These are phyloP conservation scores for Alternaria sp. DNA, from an alignment of 2,329 filamentous ascomycete species.

Conservation along the genomic window DNA sequence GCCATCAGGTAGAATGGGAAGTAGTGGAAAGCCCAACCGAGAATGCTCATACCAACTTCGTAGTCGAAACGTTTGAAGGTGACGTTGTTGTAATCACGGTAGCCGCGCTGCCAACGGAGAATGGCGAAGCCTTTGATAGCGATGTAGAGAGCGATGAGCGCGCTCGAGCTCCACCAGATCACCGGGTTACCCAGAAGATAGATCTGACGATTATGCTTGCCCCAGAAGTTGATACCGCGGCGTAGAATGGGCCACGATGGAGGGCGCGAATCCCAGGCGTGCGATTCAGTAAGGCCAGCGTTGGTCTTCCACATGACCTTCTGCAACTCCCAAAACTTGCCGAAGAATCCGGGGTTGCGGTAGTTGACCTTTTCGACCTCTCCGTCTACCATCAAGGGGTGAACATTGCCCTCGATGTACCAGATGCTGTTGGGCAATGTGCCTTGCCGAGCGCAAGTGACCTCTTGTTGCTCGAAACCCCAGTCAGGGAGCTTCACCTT, in stretches of 20 bases:
- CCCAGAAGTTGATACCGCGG: conserved; percentile 99
- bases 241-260: conserved; percentile 89
- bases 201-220: conserved; percentile 89
- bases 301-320: conserved; percentile 99
- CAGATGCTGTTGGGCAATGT: conserved; percentile 95
- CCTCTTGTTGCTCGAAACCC: conserved; percentile 98
- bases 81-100: conserved; percentile 78
- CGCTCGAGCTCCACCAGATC: conserved; percentile 90
- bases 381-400: conserved; percentile 72
- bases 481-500: conserved; percentile 98
- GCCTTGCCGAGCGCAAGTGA: conserved; percentile 92
- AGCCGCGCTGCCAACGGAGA: conserved; percentile 93
- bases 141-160: conserved; percentile 76
- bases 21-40: conserved; percentile 97
- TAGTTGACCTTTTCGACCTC: conserved; percentile 93
- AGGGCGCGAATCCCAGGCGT: conserved; percentile 97
- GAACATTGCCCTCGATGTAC: conserved; percentile 92
- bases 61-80: conserved; percentile 98
- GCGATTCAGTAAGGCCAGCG: conserved; percentile 92
- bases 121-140: conserved; percentile 87
- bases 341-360: conserved; percentile 89
- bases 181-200: conserved; percentile 90
- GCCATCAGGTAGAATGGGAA: conserved; percentile 99
- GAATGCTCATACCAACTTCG: conserved; percentile 85
- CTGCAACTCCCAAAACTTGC: conserved; percentile 97